phyloP scores from a whole-genome alignment of 2,329 filamentous ascomycete species.

The Fusarium guadeloupense region DNA sequence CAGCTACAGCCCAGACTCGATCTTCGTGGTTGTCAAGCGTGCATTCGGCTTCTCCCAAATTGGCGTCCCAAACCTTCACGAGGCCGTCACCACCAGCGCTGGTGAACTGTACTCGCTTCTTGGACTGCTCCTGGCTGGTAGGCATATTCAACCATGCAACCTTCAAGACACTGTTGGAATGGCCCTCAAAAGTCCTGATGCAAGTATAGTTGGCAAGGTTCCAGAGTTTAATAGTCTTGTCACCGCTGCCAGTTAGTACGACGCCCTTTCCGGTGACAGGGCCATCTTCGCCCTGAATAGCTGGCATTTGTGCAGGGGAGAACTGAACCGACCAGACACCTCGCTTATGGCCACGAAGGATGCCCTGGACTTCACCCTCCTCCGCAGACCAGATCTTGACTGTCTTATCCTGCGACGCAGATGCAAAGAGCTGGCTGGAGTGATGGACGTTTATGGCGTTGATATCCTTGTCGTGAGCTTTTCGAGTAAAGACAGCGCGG shows the following conservation, averaged over 20 bases:
- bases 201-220: conserved; percentile 92
- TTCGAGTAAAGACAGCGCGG: conserved; percentile 83
- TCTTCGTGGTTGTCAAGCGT: conserved; percentile 98
- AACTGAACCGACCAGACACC: conserved; percentile 97
- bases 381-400: conserved; percentile 96
- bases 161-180: conserved; percentile 95
- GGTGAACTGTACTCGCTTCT: conserved; percentile 75
- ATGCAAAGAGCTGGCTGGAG: conserved; percentile 83
- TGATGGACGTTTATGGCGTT: conserved; percentile 89
- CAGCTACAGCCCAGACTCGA: conserved; percentile 88
- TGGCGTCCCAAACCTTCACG: conserved; percentile 95
- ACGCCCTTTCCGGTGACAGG: conserved; percentile 81
- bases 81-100: conserved; percentile 93
- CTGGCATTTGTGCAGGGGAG: conserved; percentile 79
- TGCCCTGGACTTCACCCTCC: conserved; percentile 89
- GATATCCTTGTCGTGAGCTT: conserved; percentile 98
- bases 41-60: conserved; percentile 82
- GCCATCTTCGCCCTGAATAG: conserved; percentile 75
- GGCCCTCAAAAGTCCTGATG: conserved; percentile 92
- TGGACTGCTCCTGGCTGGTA: conserved; percentile 59
- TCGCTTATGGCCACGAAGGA: conserved; percentile 89
- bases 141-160: conserved; percentile 81
- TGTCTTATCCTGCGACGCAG: conserved; percentile 94
- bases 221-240: conserved; percentile 97
- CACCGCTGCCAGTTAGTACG: conserved; percentile 89